Evolutionary conservation across 164 flowering plant species (phyloP), one percentile per base, ranked within the genome.

Genomic region (Piper longum): DNA sequence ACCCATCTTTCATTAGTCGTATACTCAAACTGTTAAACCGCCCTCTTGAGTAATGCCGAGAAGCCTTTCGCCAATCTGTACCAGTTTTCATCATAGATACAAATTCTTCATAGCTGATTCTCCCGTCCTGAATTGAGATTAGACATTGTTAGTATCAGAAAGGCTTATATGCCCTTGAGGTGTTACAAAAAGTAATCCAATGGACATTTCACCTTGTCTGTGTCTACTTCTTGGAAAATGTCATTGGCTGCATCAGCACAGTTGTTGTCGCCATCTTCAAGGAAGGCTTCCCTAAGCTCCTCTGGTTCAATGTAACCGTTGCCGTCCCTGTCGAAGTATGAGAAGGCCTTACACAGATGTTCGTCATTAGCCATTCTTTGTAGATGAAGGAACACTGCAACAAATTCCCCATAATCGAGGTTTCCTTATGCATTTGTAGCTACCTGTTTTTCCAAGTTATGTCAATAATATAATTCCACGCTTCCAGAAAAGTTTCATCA

Each of bases 61-160:
- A 91, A 52, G 96, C 96, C 80, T 91, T 91, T 79, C 96, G 88
- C 96, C 96, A 91, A 73, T 91, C 97, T 9, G 97, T 91, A 59
- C 97, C 97, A 4, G 97, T 86, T 75, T 88, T 91, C 97, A 91
- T 91, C 97, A 91, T 91, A 1, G 96, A 88, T 14, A 71, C 88
- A 71, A 91, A 91, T 75, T 91, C 97, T 55, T 91, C 96, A 59
- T 86, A 91, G 78, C 95, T 86, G 59, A 91, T 86, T 42, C 64
- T 77, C 41, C 97, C 97, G 74, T 91, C 97, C 97, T 91, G 84
- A 69, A 70, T 48, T 48, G 11, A 1, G 52, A 48, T 9, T 14
- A 48, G 11, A 12, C 52, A 48, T 48, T 9, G 52, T 48, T 48
- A 48, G 52, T 5, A 2, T 48, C 36, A 26, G 8, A 48, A 48